These are phyloP conservation scores for Suillus clintonianus DNA, from an alignment of 768 basidiomycete species.

Conservation along the genomic window DNA sequence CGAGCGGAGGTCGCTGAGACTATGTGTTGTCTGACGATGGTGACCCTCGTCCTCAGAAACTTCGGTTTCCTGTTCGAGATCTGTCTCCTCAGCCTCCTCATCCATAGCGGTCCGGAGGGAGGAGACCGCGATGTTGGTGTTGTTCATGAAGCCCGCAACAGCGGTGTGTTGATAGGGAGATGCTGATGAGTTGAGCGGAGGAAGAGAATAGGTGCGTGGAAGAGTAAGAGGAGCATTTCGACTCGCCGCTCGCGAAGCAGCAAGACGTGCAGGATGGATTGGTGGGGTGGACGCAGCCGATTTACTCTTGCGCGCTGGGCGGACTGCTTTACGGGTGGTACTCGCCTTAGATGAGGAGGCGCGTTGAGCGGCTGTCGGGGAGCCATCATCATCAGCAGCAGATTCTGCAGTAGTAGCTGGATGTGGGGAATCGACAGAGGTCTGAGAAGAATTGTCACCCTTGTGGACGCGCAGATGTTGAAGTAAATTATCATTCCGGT, in stretches of 20 bases:
- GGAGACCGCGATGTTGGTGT: constrained; percentile 38
- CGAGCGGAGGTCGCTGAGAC: constrained; percentile 25
- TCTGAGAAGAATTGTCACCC: constrained; percentile 36
- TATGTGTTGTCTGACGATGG: constrained; percentile 13
- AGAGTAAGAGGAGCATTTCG: constrained; percentile 30
- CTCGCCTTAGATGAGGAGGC: constrained; percentile 20
- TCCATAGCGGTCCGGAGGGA: constrained; percentile 37
- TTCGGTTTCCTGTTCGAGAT: constrained; percentile 32
- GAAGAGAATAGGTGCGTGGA: constrained; percentile 35
- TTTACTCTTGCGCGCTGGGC: constrained; percentile 35
- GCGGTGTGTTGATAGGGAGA: constrained; percentile 29
- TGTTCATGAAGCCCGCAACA: constrained; percentile 31
- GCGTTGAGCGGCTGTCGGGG: constrained; percentile 17
- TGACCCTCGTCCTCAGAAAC: constrained; percentile 33
- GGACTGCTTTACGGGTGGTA: constrained; percentile 28
- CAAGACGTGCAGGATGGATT: constrained; percentile 33
- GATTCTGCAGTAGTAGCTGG: constrained; percentile 28
- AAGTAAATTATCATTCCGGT: constrained; percentile 77
- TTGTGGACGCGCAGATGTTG: constrained; percentile 79
- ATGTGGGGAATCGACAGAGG: constrained; percentile 29
- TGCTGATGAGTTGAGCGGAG: constrained; percentile 30
- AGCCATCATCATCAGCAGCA: constrained; percentile 13
- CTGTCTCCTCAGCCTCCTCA: constrained; percentile 22
- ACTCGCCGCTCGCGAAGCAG: constrained; percentile 33
- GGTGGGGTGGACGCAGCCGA: constrained; percentile 37